Evolutionary conservation across 768 basidiomycete genomes (phyloP).

Genomic region (Lentinula guzmanii): DNA sequence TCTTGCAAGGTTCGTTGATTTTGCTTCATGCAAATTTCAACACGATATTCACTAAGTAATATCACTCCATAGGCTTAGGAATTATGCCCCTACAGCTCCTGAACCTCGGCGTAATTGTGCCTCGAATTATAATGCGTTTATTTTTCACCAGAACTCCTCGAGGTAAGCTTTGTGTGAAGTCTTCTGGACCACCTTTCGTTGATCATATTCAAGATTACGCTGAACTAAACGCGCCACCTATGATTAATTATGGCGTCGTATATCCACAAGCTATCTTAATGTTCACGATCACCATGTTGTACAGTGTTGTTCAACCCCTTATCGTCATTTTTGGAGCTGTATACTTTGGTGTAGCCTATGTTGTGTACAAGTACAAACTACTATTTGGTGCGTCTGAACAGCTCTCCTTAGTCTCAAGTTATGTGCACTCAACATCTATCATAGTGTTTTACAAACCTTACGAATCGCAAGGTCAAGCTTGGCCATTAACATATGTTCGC

Average conservation of each 20-base stretch:
- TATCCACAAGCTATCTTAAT: conserved; percentile 96
- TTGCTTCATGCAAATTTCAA: not conserved
- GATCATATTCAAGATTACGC: conserved; percentile 64
- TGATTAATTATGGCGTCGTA: conserved; percentile 96
- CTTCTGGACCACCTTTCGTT: not conserved
- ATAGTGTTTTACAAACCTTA: conserved; percentile 99
- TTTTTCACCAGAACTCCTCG: conserved; percentile 87
- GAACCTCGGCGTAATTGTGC: conserved; percentile 84
- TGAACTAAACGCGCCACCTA: conserved; percentile 93
- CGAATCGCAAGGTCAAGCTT: conserved; percentile 95
- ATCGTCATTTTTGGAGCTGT: conserved; percentile 93
- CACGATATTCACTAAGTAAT: conserved; percentile 5
- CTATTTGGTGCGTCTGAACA: conserved; percentile 66
- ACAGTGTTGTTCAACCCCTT: conserved; percentile 93
- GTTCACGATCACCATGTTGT: conserved; percentile 91
- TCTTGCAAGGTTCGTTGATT: conserved; percentile 59
- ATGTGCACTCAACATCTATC: not conserved
- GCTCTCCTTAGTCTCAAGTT: not conserved
- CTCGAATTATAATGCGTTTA: conserved; percentile 64
- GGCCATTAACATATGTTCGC: conserved; percentile 92
- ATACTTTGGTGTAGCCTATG: conserved; percentile 93
- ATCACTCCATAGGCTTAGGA: conserved; percentile 55
- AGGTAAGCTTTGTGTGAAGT: conserved; percentile 39
- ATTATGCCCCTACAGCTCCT: conserved; percentile 95
- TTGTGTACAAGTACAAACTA: conserved; percentile 98